Base-by-base conservation (phyloP, 257 asterid genomes). In the Paulownia fortunei region DNA sequence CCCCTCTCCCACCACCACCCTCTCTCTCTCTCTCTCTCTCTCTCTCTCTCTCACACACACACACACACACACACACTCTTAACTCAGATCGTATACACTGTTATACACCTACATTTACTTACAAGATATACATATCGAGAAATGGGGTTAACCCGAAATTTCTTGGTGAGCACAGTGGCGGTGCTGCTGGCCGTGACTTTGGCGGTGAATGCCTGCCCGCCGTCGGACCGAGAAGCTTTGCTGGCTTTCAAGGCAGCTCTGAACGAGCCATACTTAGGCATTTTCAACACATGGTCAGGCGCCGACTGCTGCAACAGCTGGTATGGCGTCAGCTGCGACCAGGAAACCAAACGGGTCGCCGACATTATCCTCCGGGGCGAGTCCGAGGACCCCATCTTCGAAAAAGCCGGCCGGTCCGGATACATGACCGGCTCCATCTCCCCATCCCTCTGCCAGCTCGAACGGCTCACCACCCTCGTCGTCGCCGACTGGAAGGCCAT, bases 391-490 rank as follows among this genome's bases (percentile, higher is more conserved):
- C 95, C 93, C 26, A 90, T 95, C 75, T 89, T 92, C 82, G 94
- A 87, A 27, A 92, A 88, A 41, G 84, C 97, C 74, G 98, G 99
- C 70, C 87, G 96, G 67, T 81, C 99, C 15, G 99, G 99, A 4
- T 94, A 94, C 95, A 94, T 94, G 99, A 81, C 94, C 64, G 99
- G 99, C 71, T 83, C 90, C 0, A 84, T 94, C 74, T 91, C 98
- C 56, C 83, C 90, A 39, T 34, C 97, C 59, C 8, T 94, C 67
- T 94, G 99, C 84, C 84, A 77, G 21, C 97, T 95, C 82, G 95
- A 92, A 75, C 74, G 84, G 9, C 98, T 95, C 89, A 90, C 91
- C 70, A 89, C 96, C 69, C 88, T 95, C 80, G 82, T 95, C 63
- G 63, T 95, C 52, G 97, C 99, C 51, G 99, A 95, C 85, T 95